Evolutionary conservation across 2,329 filamentous ascomycete genomes (phyloP), one percentile per base, ranked within the genome.

Genomic region (Sclerotinia trifoliorum): DNA sequence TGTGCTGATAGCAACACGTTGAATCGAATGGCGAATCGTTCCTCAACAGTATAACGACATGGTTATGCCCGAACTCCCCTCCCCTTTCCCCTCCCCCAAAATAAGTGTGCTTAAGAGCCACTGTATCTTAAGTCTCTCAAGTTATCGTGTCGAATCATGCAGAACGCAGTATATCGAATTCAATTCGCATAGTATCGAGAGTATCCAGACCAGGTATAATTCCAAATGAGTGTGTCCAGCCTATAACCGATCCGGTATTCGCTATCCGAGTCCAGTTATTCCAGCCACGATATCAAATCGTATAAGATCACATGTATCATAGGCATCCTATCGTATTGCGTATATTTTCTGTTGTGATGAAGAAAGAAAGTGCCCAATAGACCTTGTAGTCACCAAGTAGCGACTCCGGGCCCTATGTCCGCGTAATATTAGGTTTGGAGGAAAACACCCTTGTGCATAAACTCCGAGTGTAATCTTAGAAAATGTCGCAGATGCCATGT

Each of bases 251-350:
- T 51, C 44, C 39, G 11, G 29, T 24, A 39, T 42, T 51, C 21
- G 32, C 17, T 5, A 32, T 42, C 60, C 60, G 60, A 26, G 60
- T 42, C 60, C 60, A 51, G n/a, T 39, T 11, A 32, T 58, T 51
- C 51, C n/a, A 7, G 35, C 7, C 35, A 46, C 51, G 29, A 21
- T 39, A 19, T 11, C 17, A 26, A 19, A 63, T 24, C 15, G n/a
- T 63, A 7, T 32, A 24, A 29, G 21, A 19, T 49, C 13, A 13
- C 35, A 10, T 7, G 26, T 17, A 48, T 32, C 29, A 29, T 61
- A 19, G 24, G 13, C 24, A 39, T 35, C 44, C 21, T 24, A 32
- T 62, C 44, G 32, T 8, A 39, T 39, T 32, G 58, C 13, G 29
- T 51, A 49, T 19, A 24, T 49, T 19, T 51, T 51, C 4, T 24